Evolutionary conservation across 495 filamentous ascomycete species (phyloP).

Genomic region (Lepraria neglecta): DNA sequence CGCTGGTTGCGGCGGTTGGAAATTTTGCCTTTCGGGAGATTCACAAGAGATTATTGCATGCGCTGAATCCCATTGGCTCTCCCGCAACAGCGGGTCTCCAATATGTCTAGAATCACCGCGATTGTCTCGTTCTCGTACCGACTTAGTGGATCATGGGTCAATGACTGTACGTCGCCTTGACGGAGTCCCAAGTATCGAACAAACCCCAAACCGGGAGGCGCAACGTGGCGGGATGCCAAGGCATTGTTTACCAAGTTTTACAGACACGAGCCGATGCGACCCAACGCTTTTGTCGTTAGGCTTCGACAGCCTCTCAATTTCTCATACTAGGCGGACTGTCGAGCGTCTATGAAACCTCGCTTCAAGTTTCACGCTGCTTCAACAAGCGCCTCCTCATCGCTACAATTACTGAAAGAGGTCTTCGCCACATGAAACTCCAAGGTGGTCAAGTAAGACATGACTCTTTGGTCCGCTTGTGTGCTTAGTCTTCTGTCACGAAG

Average conservation of each 20-base stretch:
- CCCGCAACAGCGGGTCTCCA: not conserved
- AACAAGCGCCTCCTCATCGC: conserved; percentile 1
- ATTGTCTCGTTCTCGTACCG: not conserved
- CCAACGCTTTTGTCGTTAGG: not conserved
- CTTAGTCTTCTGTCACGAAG: not conserved
- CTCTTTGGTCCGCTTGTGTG: conserved; percentile 1
- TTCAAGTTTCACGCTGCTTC: not conserved
- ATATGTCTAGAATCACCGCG: not conserved
- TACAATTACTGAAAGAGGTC: not conserved
- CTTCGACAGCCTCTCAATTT: not conserved
- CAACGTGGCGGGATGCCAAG: not conserved
- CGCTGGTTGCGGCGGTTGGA: conserved; percentile 4
- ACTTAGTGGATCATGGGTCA: not conserved
- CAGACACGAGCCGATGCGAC: not conserved
- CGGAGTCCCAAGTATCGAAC: no score
- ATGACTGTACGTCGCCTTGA: not conserved
- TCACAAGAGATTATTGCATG: not conserved
- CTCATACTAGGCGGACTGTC: not conserved
- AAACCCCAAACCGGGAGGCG: not conserved
- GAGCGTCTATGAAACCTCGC: not conserved
- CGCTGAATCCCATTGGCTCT: not conserved
- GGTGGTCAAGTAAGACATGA: not conserved
- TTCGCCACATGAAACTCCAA: not conserved
- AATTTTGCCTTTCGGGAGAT: not conserved
- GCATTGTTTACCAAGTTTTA: not conserved